Percentiles rank a stretch among this genome's conserved stretches.
These are phyloP conservation scores for Trypethelium eluteriae DNA, from an alignment of 495 filamentous ascomycete genomes.

Conservation along the genomic window DNA sequence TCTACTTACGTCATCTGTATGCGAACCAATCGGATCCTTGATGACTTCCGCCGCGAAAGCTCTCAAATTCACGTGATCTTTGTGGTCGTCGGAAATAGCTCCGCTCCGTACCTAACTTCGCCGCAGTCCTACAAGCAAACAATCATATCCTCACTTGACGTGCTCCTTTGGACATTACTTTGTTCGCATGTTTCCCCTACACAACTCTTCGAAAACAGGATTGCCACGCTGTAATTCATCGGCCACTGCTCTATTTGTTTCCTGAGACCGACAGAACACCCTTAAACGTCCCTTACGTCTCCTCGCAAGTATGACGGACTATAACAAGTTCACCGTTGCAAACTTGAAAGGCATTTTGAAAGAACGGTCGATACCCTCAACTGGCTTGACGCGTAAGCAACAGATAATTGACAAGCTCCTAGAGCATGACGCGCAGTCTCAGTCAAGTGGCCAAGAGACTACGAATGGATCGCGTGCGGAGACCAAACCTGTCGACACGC, in stretches of 20 bases:
- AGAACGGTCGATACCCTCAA: conserved; percentile 34
- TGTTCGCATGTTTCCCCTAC: no score
- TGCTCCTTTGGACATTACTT: no score
- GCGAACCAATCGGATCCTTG: no score
- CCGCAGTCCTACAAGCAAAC: no score
- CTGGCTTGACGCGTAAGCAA: conserved; percentile 35
- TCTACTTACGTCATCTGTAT: no score
- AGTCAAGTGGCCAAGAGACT: conserved; percentile 10
- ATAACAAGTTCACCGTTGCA: conserved; percentile 34
- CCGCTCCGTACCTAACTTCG: no score
- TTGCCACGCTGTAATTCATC: not conserved
- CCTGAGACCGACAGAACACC: not conserved
- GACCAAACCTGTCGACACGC: conserved; percentile 14
- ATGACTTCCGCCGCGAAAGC: no score
- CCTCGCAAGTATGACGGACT: conserved; percentile 28
- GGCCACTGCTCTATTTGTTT: no score
- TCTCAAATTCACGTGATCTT: no score
- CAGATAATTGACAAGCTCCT: conserved; percentile 35
- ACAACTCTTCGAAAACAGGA: not conserved
- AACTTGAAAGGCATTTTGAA: conserved; percentile 33
- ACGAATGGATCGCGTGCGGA: conserved; percentile 11
- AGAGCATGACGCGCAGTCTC: conserved; percentile 24
- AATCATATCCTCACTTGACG: no score
- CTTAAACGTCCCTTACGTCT: not conserved
- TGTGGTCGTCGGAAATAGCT: no score